Percentiles rank a stretch among this genome's conserved stretches.
Conservation (phyloP, 768 basidiomycete species). For the Amanita pallidorosea region DNA sequence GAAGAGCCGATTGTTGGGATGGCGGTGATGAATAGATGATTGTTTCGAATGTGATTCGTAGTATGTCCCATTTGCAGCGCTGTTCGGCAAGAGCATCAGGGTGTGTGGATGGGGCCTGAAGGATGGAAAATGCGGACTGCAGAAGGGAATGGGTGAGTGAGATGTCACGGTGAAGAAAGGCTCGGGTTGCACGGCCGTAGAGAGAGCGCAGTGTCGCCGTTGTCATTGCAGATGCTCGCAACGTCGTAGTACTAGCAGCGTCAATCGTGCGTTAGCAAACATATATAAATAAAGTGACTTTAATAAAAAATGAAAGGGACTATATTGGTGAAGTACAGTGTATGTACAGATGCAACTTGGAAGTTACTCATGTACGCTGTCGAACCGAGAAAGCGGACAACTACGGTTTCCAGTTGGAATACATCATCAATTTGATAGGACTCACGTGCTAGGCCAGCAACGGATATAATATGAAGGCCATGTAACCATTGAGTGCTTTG, state of each 20-base stretch:
- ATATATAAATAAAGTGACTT: no score
- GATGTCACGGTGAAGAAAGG: slow-evolving; percentile 69
- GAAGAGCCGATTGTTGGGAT: slow-evolving; percentile 29
- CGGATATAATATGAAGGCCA: slow-evolving; percentile 82
- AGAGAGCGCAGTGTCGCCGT: slow-evolving; percentile 53
- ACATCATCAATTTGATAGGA: slow-evolving; percentile 10
- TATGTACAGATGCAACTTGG: no score
- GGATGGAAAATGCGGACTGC: slow-evolving; percentile 53
- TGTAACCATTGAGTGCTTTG: slow-evolving; percentile 68
- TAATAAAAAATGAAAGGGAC: no score
- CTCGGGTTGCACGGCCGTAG: slow-evolving; percentile 67
- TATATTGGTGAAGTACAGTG: no score
- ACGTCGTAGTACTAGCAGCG: background rate
- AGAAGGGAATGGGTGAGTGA: slow-evolving; percentile 56
- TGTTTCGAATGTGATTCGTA: slow-evolving; percentile 74
- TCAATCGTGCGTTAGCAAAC: no score
- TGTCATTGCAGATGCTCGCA: slow-evolving; percentile 14
- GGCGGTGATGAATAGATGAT: slow-evolving; percentile 58
- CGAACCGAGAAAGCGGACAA: slow-evolving; percentile 77
- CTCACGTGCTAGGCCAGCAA: slow-evolving; percentile 81
- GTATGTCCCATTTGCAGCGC: slow-evolving; percentile 80
- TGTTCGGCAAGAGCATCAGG: slow-evolving; percentile 36
- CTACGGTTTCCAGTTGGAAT: slow-evolving; percentile 26
- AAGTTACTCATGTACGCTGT: slow-evolving; percentile 70
- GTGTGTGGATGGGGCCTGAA: slow-evolving; percentile 28